Base-by-base conservation (phyloP, 768 basidiomycete genomes). In the Fistulinella prunicolor region DNA sequence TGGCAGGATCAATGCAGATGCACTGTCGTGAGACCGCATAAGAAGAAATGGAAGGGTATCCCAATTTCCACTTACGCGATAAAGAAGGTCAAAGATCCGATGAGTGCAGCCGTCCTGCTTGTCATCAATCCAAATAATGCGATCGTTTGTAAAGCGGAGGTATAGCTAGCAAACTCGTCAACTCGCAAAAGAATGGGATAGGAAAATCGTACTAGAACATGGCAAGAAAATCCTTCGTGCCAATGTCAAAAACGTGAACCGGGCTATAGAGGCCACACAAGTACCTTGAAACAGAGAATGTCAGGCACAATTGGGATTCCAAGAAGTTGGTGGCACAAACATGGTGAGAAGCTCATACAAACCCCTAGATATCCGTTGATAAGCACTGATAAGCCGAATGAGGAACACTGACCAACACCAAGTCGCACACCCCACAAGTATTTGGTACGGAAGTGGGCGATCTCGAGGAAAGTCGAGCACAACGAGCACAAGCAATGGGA, bases 381-480 rank as follows among this genome's bases (percentile, higher is more conserved):
- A 39, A 21, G 43, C 22, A 42, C 10, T n/a, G 45, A 30, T 48
- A 30, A 42, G 29, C 40, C 12, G 30, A 41, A 4, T 20, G 38
- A 13, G 38, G 51, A 19, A 23, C 20, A 60, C 73, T 50, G 55
- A 80, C 86, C 85, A 87, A 50, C 68, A 70, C 85, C 85, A 88
- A 16, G 80, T 75, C 2, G 84, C 76, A 40, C 76, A 62, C 4
- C 73, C 65, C 16, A 89, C 67, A 38, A 78, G 70, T n/a, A 72
- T 41, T 66, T 91, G 89, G 63, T 88, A 90, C 5, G 77, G 63
- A 23, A 70, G 64, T 13, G 72, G 71, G 17, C 78, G 73, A 51
- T 83, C 78, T 36, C 84, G 73, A 2, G 88, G 89, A 73, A 80
- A 82, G 70, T 92, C 83, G 58, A 78, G 84, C 46, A 84, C 70